Conservation (phyloP, 2,329 filamentous ascomycete species). For the Fusarium caatingaense region DNA sequence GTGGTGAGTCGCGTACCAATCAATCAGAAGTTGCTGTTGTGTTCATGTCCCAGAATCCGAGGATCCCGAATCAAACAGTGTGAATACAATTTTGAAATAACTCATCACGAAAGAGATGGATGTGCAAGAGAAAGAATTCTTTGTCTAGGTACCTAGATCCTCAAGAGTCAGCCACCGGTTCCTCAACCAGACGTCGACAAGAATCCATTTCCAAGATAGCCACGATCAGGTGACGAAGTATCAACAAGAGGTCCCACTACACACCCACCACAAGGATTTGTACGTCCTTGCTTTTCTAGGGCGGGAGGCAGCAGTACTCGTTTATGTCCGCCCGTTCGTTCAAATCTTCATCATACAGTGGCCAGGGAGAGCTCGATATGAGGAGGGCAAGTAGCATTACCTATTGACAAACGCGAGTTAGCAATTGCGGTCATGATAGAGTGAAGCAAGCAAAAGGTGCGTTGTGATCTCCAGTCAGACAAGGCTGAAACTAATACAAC, state of each 20-base stretch:
- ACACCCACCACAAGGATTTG: slow-evolving; percentile 68
- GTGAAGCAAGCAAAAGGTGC: slow-evolving; percentile 32
- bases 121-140: slow-evolving; percentile 29
- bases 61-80: slow-evolving; percentile 66
- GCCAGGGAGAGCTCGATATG: slow-evolving; percentile 18
- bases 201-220: slow-evolving; percentile 46
- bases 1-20: slow-evolving; percentile 52
- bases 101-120: slow-evolving; percentile 59
- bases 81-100: slow-evolving; percentile 62
- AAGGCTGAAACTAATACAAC: slow-evolving; percentile 75
- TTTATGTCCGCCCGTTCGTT: slow-evolving; percentile 78
- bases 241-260: slow-evolving; percentile 69
- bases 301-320: slow-evolving; percentile 62
- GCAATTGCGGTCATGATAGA: slow-evolving; percentile 41
- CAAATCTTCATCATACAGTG: slow-evolving; percentile 71
- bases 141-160: slow-evolving; percentile 52
- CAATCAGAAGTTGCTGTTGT: slow-evolving; percentile 66
- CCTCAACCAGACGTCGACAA: slow-evolving; percentile 43
- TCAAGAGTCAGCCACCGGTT: slow-evolving; percentile 48
- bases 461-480: slow-evolving; percentile 65
- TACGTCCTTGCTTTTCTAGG: slow-evolving; percentile 69
- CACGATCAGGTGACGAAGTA: slow-evolving; percentile 73
- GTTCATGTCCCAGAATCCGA: slow-evolving; percentile 63
- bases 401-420: slow-evolving; percentile 56
- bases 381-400: slow-evolving; percentile 50